A percentile compares a stretch with the other conserved stretches of the same genome.
These are phyloP conservation scores for Endogone sp. DNA, from an alignment of 192 early-diverging fungal species.

Conservation along the genomic window DNA sequence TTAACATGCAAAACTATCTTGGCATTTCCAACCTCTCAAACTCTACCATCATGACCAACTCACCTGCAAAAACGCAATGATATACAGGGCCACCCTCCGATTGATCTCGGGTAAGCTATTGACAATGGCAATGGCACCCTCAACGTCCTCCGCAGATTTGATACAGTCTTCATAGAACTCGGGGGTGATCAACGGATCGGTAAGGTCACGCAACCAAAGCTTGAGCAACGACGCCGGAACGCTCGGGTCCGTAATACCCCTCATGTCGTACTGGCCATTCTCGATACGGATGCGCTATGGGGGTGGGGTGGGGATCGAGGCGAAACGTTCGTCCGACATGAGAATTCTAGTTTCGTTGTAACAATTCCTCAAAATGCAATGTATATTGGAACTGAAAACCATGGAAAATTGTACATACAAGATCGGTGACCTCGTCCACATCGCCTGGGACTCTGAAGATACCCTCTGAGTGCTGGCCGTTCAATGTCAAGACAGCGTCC, in stretches of 20 bases:
- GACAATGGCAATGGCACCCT: slow-evolving; percentile 45
- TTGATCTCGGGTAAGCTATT: slow-evolving; percentile 54
- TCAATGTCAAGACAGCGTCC: slow-evolving; percentile 65
- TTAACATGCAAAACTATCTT: too few relatives aligned
- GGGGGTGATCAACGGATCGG: slow-evolving; percentile 84
- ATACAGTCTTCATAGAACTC: slow-evolving; percentile 80
- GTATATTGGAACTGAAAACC: not conserved
- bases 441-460: slow-evolving; percentile 97
- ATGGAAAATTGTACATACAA: slow-evolving; percentile 35
- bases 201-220: slow-evolving; percentile 91
- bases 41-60: not conserved
- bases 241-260: slow-evolving; percentile 80
- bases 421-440: slow-evolving; percentile 76
- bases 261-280: slow-evolving; percentile 68
- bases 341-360: not conserved
- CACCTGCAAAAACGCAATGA: slow-evolving; percentile 80
- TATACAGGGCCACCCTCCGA: slow-evolving; percentile 67
- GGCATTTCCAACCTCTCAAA: too few relatives aligned
- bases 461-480: slow-evolving; percentile 82
- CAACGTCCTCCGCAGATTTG: slow-evolving; percentile 47
- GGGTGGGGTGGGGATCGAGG: too few relatives aligned
- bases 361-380: not conserved
- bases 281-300: slow-evolving; percentile 75
- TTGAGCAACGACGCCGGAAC: slow-evolving; percentile 90
- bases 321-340: not conserved